Evolutionary conservation across 495 filamentous ascomycete genomes (phyloP), one percentile per base, ranked within the genome.

Genomic region (Mycothermus thermophilus): DNA sequence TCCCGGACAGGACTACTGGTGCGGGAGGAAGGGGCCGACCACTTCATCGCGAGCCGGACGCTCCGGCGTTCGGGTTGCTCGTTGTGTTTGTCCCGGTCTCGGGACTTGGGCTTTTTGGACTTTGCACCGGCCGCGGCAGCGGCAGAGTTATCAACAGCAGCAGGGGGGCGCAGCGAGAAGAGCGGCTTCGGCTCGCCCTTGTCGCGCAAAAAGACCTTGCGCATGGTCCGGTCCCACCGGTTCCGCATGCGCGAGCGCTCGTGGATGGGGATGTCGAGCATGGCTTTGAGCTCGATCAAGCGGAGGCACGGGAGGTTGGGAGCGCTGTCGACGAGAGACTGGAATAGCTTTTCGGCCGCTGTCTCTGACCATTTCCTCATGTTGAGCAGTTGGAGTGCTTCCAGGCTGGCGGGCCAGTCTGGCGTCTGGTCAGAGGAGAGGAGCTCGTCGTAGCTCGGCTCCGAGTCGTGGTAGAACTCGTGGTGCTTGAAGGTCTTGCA

Each of bases 181-280:
- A 46, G 25, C 8, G 54, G 49, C 21, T 63, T 59, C 0, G 81
- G 80, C 11, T 72, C 57, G 4, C 52, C 28, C 25, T 51, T 53
- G 13, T 60, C 63, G 9, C 80, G 62, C 15, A 79, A 64, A 48
- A 87, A 93, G 0, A 80, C 69, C 8, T 55, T 57, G 23, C 69
- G 61, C 11, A 93, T 57, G 28, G 63, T 71, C 7, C 64, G 60
- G 17, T 74, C 75, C 79, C 83, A 87, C 39, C 70, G 69, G 40
- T 79, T 72, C 16, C 83, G 69, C 40, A 93, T 75, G 4, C 62
- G 65, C 6, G 76, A 79, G 18, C 86, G 72, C 41, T 85, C 76
- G 31, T 82, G 77, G 80, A 83, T 90, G 13, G 72, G 71, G 30
- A 80, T 77, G 34, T 75, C 64, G 17, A 93, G 55, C 42, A 81